Conservation (phyloP, 345 rosid genomes). For the Dovyalis caffra region DNA sequence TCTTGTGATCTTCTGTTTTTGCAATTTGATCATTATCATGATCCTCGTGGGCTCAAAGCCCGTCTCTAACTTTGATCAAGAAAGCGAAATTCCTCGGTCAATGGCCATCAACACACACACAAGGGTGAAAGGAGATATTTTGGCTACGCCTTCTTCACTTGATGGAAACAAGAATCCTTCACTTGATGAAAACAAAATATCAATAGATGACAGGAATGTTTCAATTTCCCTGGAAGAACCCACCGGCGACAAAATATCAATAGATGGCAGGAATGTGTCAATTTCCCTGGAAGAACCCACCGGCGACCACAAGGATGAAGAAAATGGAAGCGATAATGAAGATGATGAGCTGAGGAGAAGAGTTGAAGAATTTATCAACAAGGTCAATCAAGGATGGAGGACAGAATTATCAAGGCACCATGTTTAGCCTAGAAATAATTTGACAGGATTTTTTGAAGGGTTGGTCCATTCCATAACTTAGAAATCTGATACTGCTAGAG, state of each 20-base stretch:
- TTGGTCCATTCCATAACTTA: background rate
- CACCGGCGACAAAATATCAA: background rate
- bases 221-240: constrained; percentile 1
- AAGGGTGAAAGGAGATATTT: background rate
- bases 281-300: background rate
- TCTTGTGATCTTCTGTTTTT: constrained; percentile 45
- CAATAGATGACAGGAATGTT: background rate
- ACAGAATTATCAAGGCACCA: constrained; percentile 35
- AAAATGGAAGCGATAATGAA: constrained; percentile 20
- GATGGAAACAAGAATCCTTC: background rate
- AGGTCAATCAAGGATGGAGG: constrained; percentile 57
- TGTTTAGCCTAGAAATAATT: background rate
- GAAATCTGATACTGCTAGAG: background rate
- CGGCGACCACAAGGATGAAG: background rate
- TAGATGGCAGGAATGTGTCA: background rate
- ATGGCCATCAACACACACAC: background rate
- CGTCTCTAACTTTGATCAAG: constrained; percentile 7
- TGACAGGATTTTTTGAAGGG: background rate
- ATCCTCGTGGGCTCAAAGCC: constrained; percentile 41
- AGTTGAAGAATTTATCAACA: constrained; percentile 58
- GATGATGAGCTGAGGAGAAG: constrained; percentile 50
- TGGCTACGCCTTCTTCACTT: background rate
- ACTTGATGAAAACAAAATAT: background rate
- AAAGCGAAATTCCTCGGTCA: constrained; percentile 8
- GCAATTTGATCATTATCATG: constrained; percentile 46